These are phyloP conservation scores for Carex cristatella DNA, from an alignment of 176 grass and related monocot species.

Conservation along the genomic window DNA sequence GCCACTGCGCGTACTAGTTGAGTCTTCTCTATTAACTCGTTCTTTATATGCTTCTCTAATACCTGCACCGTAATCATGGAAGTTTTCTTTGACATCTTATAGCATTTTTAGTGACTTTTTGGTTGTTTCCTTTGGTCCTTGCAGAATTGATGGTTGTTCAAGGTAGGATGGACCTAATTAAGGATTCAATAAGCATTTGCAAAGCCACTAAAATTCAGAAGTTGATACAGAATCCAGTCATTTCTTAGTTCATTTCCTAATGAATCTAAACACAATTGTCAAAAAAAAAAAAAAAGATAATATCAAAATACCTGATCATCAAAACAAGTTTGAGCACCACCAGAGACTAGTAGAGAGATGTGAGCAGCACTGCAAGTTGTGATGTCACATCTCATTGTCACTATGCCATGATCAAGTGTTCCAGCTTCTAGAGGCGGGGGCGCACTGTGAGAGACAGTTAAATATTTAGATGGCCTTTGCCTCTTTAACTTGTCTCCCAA, in stretches of 20 bases:
- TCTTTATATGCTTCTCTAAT: slow-evolving; percentile 53
- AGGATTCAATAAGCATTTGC: background rate
- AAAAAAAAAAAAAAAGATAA: background rate
- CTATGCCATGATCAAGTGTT: slow-evolving; percentile 37
- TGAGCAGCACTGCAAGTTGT: slow-evolving; percentile 54
- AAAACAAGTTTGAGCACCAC: slow-evolving; percentile 51
- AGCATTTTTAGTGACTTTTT: background rate
- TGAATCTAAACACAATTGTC: background rate
- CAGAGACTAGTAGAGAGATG: slow-evolving; percentile 54
- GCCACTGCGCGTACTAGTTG: slow-evolving; percentile 41
- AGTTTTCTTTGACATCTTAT: background rate
- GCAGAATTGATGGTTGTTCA: background rate
- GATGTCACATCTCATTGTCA: slow-evolving; percentile 70
- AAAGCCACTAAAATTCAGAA: background rate
- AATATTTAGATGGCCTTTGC: background rate
- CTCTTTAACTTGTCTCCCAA: slow-evolving; percentile 6
- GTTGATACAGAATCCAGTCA: background rate
- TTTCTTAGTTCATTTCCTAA: background rate
- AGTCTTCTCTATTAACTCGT: slow-evolving; percentile 64
- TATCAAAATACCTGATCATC: slow-evolving; percentile 54
- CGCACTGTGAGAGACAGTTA: slow-evolving; percentile 35
- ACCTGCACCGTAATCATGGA: slow-evolving; percentile 30
- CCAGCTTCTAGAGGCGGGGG: slow-evolving; percentile 43
- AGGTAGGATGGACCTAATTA: background rate
- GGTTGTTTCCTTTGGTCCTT: background rate